phyloP scores from a whole-genome alignment of 306 rosid genomes.

The Begonia masoniana region DNA sequence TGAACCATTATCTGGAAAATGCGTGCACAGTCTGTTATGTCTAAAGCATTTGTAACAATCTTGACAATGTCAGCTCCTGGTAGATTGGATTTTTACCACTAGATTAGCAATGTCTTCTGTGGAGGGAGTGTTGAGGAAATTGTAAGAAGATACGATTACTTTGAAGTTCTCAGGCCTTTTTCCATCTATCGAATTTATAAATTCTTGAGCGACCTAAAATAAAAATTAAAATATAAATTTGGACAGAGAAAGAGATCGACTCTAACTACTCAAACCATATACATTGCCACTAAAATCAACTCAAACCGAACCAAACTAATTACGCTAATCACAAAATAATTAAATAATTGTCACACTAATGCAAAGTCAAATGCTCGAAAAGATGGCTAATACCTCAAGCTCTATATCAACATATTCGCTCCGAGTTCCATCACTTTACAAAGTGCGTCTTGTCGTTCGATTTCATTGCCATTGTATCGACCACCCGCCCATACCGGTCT shows the following conservation, averaged over 20 bases:
- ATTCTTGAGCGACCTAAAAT: slow-evolving; percentile 42
- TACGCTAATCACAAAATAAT: no score
- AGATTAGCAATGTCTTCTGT: slow-evolving; percentile 43
- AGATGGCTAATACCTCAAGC: slow-evolving; percentile 24
- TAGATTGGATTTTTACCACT: slow-evolving; percentile 47
- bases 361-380: neutral
- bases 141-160: slow-evolving; percentile 60
- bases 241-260: no score
- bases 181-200: slow-evolving; percentile 23
- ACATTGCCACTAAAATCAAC: neutral
- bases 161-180: slow-evolving; percentile 40
- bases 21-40: slow-evolving; percentile 48
- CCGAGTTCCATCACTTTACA: slow-evolving; percentile 33
- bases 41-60: slow-evolving; percentile 54
- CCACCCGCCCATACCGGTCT: slow-evolving; percentile 72
- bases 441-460: slow-evolving; percentile 31
- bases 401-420: slow-evolving; percentile 49
- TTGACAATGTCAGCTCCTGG: slow-evolving; percentile 58
- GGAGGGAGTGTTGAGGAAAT: slow-evolving; percentile 41
- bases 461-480: slow-evolving; percentile 42
- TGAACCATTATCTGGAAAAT: slow-evolving; percentile 38
- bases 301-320: neutral
- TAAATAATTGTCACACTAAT: no score
- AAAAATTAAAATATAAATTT: no score
- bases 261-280: no score